Base-by-base conservation (phyloP, 1,139 yeast genomes). In the Yamadazyma sp. region DNA sequence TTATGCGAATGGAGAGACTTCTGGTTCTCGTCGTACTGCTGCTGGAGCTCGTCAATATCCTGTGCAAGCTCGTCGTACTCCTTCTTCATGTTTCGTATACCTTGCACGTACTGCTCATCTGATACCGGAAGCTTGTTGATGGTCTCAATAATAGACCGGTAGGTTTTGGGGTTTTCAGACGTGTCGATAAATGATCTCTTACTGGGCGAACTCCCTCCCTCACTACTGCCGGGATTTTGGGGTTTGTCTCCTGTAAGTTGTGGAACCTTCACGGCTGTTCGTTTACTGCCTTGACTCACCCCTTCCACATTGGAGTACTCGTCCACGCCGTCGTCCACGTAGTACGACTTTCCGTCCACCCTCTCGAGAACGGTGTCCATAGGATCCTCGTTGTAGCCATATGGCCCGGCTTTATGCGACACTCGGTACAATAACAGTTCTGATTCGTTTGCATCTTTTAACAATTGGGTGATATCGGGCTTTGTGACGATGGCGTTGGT, bases 401-500 rank as follows among this genome's bases (percentile, higher is more conserved):
- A 25, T 11, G 28, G 15, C 28, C 31, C 17, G 17, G 25, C 22
- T 21, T 34, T 17, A 31, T 22, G 10, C 38, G 52, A 43, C n/a
- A 71, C 59, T 26, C 59, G 63, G 49, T 79, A 80, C 31, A 81
- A 54, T 2, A 72, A 59, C 20, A 64, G 73, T 48, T 82, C 89
- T 34, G 73, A 74, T 1, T 55, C 55, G 24, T 78, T 77, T 2
- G 86, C 79, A 54, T 82, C 88, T 45, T 82, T 70, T 23, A 83
- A 62, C 28, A 82, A 60, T n/a, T 70, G 61, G 5, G 83, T 79
- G 41, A 82, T 79, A 27, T 74, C 73, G 1, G 82, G 82, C 25
- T 72, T 63, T 24, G 67, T 60, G 9, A 78, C 67, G 15, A 82
- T 62, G 5, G 89, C 80, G 51, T 82, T 82, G 28, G 87, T 78